Percentiles rank a stretch among this genome's conserved stretches.
These are phyloP conservation scores for Ceratocystis albifundus DNA, from an alignment of 2,329 filamentous ascomycete species.

Conservation along the genomic window DNA sequence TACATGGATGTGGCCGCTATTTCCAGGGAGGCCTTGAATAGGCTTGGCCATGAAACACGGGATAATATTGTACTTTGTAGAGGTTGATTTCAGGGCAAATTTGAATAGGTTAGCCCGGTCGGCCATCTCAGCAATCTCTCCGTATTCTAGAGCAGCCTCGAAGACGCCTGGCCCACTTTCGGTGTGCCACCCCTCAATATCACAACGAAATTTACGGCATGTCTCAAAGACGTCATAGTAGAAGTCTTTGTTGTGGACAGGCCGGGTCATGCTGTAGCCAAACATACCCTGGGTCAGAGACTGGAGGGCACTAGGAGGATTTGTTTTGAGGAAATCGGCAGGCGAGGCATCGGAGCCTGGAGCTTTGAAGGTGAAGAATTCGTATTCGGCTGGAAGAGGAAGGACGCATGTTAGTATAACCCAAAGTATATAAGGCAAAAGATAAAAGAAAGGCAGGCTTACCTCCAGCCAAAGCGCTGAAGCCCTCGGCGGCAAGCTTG, in stretches of 20 bases:
- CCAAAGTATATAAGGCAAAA: background rate
- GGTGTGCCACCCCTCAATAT: conserved; percentile 91
- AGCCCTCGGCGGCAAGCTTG: conserved; percentile 57
- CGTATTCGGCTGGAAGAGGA: conserved; percentile 62
- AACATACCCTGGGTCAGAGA: conserved; percentile 89
- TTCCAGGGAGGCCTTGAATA: conserved; percentile 77
- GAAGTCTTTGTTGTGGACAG: conserved; percentile 83
- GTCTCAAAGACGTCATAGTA: conserved; percentile 80
- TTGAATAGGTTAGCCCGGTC: conserved; percentile 91
- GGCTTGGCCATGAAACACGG: conserved; percentile 99
- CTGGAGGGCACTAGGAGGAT: conserved; percentile 62
- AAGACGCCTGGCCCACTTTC: conserved; percentile 90
- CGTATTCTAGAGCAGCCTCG: conserved; percentile 87
- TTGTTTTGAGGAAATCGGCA: conserved; percentile 60
- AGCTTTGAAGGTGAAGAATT: conserved; percentile 82
- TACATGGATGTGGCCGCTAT: conserved; percentile 91
- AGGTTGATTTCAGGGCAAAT: conserved; percentile 74
- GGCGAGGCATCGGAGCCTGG: conserved; percentile 54
- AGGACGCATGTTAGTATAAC: background rate
- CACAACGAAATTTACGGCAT: conserved; percentile 64
- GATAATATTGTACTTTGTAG: conserved; percentile 77
- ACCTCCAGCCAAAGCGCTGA: conserved; percentile 84
- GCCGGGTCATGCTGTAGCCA: conserved; percentile 78
- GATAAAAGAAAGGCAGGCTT: conserved; percentile 33
- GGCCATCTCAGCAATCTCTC: conserved; percentile 77